Evolutionary conservation across 2,329 filamentous ascomycete species (phyloP), one percentile per base, ranked within the genome.

Genomic region (Aspergillus sp.): DNA sequence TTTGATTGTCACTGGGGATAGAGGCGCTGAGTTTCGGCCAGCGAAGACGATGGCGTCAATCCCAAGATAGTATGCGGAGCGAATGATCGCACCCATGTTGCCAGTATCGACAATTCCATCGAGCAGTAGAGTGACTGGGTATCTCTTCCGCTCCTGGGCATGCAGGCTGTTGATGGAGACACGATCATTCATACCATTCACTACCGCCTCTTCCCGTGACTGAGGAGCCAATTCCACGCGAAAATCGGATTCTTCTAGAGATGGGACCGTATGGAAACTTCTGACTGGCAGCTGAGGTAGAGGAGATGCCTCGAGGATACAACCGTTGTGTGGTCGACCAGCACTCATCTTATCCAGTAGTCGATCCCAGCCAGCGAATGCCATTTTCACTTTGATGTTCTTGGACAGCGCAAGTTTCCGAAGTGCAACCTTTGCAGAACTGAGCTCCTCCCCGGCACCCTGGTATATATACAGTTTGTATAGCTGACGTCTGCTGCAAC

Each of bases 31-130:
- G 56, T 82, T 85, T 46, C 81, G 79, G 28, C 78, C 82, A 3
- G 88, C 87, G 43, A 95, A 82, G 2, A 82, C 82, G 13, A 98
- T 79, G 5, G 88, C 90, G 43, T 90, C 87, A 5, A 88, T 85
- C 19, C 91, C 91, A n/a, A 97, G 79, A 65, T 93, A 97, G 58
- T 88, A 86, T 2, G 90, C 89, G 5, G 88, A 88, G 31, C 93
- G 86, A 35, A 97, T 76, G 47, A 97, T 91, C 19, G 84, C 89
- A 34, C 93, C 93, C 1, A 97, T 72, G 60, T 98, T 98, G 27
- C 88, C 90, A 0, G 90, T 86, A 59, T 98, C 91, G 7, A 89
- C 70, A 44, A 76, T 59, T n/a, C 66, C 66, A 42, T 72, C 67
- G 7, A 72, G 63, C 34, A 76, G 61, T 12, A 74, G 50, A 30